These are phyloP conservation scores for Mortierella sp. DNA, from an alignment of 371 early-diverging fungal genomes.

Conservation along the genomic window DNA sequence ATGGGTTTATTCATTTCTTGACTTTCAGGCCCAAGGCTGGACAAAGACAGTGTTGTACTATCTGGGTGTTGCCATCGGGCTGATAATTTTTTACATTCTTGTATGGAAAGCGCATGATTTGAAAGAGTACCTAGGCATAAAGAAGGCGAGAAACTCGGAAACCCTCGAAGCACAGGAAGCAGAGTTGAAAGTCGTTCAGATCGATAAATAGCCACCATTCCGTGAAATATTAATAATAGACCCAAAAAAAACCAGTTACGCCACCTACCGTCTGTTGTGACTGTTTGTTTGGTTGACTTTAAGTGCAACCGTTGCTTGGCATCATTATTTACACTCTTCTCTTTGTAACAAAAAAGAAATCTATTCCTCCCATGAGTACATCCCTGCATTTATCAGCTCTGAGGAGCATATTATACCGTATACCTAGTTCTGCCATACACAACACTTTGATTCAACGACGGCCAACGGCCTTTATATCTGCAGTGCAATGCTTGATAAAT, in stretches of 20 bases:
- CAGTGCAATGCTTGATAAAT: neutral
- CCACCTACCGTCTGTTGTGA: neutral
- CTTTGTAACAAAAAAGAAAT: neutral
- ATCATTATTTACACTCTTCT: neutral
- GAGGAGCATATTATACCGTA: neutral
- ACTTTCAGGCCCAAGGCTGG: slow-evolving; percentile 21
- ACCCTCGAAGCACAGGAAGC: neutral
- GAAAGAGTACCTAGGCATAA: slow-evolving; percentile 12
- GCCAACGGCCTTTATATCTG: neutral
- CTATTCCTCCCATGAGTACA: neutral
- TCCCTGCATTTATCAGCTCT: neutral
- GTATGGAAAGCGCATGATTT: slow-evolving; percentile 24
- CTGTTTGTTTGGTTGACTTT: too few relatives aligned
- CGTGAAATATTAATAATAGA: neutral
- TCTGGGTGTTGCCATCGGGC: neutral
- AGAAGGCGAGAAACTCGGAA: slow-evolving; percentile 17
- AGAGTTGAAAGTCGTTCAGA: too few relatives aligned
- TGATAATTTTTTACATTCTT: slow-evolving; percentile 1
- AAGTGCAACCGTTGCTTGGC: too few relatives aligned
- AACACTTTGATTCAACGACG: neutral
- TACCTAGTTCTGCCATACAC: neutral
- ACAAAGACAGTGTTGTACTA: slow-evolving; percentile 1
- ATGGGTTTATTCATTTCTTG: slow-evolving; percentile 28
- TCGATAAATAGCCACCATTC: too few relatives aligned
- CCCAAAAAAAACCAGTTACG: neutral